Evolutionary conservation across 192 early-diverging fungal species (phyloP).

Genomic region (Paraglomus occultum): DNA sequence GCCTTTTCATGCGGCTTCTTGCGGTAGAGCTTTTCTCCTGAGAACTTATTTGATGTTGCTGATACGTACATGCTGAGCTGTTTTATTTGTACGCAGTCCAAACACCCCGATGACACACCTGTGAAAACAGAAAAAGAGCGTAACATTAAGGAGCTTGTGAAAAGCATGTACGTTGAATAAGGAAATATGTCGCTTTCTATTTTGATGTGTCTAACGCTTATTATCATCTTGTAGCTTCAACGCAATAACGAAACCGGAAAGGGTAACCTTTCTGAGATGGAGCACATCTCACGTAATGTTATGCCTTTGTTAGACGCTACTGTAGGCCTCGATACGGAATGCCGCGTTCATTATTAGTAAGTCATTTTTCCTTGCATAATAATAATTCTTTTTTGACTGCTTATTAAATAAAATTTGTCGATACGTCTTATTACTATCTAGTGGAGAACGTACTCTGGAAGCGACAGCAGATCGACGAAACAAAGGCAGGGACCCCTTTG

Average conservation of each 20-base stretch:
- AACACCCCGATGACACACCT: conserved; percentile 14
- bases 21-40: too few species aligned
- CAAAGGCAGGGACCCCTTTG: conserved; percentile 27
- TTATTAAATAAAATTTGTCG: background rate
- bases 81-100: conserved; percentile 30
- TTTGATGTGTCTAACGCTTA: conserved; percentile 15
- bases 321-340: background rate
- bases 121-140: conserved; percentile 8
- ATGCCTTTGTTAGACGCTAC: conserved; percentile 16
- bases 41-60: conserved; percentile 18
- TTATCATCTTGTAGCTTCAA: conserved; percentile 1
- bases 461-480: conserved; percentile 24
- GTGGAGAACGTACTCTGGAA: conserved; percentile 28
- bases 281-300: conserved; percentile 21
- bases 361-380: conserved; percentile 20
- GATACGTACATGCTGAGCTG: conserved; percentile 7
- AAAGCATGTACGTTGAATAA: conserved; percentile 23
- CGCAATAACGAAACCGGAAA: conserved; percentile 30
- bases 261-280: conserved; percentile 17
- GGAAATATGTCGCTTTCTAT: conserved; percentile 14
- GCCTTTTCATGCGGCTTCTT: conserved; percentile 20
- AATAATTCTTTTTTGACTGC: conserved; percentile 8
- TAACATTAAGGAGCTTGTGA: conserved; percentile 24
- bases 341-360: conserved; percentile 22
- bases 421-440: too few species aligned